Percentiles rank a stretch among this genome's conserved stretches.
Evolutionary conservation across 805 yeast genomes (phyloP).

Genomic region (Suhomyces prunicola): DNA sequence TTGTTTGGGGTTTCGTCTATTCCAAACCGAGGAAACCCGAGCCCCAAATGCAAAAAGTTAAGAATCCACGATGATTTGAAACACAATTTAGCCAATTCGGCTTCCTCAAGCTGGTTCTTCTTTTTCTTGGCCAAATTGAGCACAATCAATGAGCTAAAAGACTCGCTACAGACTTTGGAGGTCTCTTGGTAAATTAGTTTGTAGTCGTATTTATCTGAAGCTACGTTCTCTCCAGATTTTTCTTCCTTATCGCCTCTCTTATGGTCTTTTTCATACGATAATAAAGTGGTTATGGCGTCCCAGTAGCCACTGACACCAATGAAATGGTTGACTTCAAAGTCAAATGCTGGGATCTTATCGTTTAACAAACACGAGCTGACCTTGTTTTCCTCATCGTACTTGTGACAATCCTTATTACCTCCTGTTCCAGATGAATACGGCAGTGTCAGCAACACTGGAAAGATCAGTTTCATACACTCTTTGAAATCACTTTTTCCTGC

Average conservation of each 20-base stretch:
- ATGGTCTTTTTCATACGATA: constrained; percentile 27
- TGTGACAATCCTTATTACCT: constrained; percentile 26
- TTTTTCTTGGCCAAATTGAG: constrained; percentile 28
- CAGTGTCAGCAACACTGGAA: constrained; percentile 41
- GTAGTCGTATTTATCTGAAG: constrained; percentile 40
- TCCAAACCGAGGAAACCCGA: constrained; percentile 56
- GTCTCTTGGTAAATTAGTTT: constrained; percentile 43
- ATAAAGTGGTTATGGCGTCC: constrained; percentile 53
- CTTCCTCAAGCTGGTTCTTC: constrained; percentile 32
- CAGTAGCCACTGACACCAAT: constrained; percentile 68
- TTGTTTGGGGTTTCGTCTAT: constrained; percentile 29
- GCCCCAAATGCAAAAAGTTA: constrained; percentile 55
- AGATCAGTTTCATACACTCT: constrained; percentile 46
- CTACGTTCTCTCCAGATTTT: background rate
- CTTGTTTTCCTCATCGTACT: constrained; percentile 24
- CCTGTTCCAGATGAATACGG: constrained; percentile 21
- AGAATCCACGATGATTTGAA: constrained; percentile 61
- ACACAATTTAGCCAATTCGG: constrained; percentile 52
- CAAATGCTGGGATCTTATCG: constrained; percentile 54
- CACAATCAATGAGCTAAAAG: constrained; percentile 34
- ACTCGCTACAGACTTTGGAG: constrained; percentile 43
- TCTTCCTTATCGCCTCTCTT: background rate
- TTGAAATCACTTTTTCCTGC: constrained; percentile 53
- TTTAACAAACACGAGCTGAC: constrained; percentile 49
- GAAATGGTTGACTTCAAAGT: constrained; percentile 53